Conservation (phyloP, 768 basidiomycete species). For the Coprinellus micaceus region DNA sequence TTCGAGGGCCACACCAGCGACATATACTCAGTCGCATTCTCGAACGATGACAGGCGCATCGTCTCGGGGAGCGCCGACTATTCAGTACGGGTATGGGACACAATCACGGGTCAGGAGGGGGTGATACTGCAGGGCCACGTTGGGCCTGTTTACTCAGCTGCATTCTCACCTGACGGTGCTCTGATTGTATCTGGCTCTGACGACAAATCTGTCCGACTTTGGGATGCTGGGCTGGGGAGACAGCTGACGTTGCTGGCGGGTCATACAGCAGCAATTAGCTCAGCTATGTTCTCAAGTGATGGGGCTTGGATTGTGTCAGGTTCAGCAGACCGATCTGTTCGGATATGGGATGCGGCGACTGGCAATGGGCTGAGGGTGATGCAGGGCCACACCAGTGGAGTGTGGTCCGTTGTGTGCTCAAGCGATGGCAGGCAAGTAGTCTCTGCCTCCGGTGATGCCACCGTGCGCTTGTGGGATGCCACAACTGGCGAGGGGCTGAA, state of each 20-base stretch:
- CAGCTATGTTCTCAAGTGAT: neutral
- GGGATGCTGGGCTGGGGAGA: slow-evolving; percentile 1
- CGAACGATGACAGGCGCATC: neutral
- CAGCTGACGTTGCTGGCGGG: neutral
- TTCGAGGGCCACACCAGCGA: slow-evolving; percentile 11
- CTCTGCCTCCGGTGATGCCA: too few species aligned
- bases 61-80: neutral
- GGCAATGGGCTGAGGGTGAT: neutral
- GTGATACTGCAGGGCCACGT: neutral
- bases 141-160: slow-evolving; percentile 13
- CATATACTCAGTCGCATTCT: slow-evolving; percentile 19
- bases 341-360: slow-evolving; percentile 4
- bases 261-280: neutral
- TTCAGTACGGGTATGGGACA: neutral
- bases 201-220: neutral
- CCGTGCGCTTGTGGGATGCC: neutral
- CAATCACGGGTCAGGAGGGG: neutral
- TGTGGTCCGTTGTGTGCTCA: neutral
- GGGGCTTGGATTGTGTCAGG: neutral
- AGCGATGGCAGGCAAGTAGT: too few species aligned
- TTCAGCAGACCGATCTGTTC: neutral
- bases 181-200: neutral
- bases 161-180: slow-evolving; percentile 11
- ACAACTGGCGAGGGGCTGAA: neutral
- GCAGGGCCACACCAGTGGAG: neutral